Conservation (phyloP, 2,329 filamentous ascomycete species). For the Cladosporium sp. region DNA sequence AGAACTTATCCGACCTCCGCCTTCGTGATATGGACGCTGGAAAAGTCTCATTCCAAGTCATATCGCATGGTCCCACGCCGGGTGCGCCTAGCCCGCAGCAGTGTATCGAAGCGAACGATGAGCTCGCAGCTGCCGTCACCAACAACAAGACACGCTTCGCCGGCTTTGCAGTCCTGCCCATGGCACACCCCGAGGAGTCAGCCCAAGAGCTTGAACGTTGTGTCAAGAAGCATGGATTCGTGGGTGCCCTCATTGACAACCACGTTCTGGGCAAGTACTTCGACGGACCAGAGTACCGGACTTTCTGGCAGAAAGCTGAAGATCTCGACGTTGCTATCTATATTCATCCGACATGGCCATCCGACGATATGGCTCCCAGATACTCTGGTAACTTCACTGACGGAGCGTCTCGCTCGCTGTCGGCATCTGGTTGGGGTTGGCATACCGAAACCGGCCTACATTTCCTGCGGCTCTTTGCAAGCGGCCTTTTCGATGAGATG, state of each 20-base stretch:
- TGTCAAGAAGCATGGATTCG: constrained; percentile 36
- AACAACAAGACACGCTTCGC: constrained; percentile 34
- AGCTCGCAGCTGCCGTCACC: constrained; percentile 34
- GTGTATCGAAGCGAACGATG: constrained; percentile 36
- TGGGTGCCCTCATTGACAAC: constrained; percentile 40
- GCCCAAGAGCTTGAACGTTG: constrained; percentile 36
- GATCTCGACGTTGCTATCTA: constrained; percentile 54
- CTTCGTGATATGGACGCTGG: constrained; percentile 37
- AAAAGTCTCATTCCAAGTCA: constrained; percentile 36
- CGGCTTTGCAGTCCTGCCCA: constrained; percentile 38
- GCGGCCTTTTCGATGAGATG: constrained; percentile 57
- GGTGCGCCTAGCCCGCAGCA: constrained; percentile 29
- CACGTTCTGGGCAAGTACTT: constrained; percentile 38
- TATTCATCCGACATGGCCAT: constrained; percentile 51
- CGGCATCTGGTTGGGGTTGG: constrained; percentile 51
- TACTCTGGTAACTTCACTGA: constrained; percentile 39
- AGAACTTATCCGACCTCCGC: constrained; percentile 31
- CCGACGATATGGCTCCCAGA: constrained; percentile 38
- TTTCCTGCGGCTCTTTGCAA: constrained; percentile 52
- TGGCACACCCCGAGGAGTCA: constrained; percentile 33
- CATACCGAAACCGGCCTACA: constrained; percentile 53
- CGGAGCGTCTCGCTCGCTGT: constrained; percentile 37
- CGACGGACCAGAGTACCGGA: constrained; percentile 34
- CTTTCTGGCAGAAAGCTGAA: constrained; percentile 37
- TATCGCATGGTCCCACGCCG: constrained; percentile 37